Percentiles rank a stretch among this genome's conserved stretches.
These are phyloP conservation scores for Cordyceps cicadae DNA, from an alignment of 2,329 filamentous ascomycete genomes.

Conservation along the genomic window DNA sequence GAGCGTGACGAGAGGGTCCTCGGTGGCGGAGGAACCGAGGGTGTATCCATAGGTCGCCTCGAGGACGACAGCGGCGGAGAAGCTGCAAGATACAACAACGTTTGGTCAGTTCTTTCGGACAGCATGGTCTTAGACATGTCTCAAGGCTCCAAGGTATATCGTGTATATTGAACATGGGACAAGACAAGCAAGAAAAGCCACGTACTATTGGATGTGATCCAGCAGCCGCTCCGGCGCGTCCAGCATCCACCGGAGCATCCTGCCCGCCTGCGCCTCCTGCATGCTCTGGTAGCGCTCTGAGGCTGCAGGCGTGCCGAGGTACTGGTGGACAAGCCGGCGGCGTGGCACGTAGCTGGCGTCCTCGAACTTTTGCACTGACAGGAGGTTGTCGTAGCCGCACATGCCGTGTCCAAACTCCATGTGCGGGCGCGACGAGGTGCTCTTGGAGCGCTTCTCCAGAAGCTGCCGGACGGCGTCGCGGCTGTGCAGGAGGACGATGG, in stretches of 20 bases:
- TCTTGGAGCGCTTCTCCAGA: constrained; percentile 25
- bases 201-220: constrained; percentile 14
- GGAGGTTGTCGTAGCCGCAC: constrained; percentile 20
- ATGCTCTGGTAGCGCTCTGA: constrained; percentile 14
- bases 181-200: background rate
- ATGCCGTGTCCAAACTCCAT: constrained; percentile 21
- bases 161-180: background rate
- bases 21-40: constrained; percentile 12
- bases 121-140: background rate
- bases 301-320: constrained; percentile 21
- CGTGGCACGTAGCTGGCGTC: constrained; percentile 15
- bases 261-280: constrained; percentile 11
- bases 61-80: constrained; percentile 12
- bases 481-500: constrained; percentile 32
- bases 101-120: background rate
- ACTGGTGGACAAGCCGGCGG: constrained; percentile 21
- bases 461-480: constrained; percentile 26
- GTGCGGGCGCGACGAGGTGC: constrained; percentile 20
- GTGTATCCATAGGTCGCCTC: constrained; percentile 16
- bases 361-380: constrained; percentile 18
- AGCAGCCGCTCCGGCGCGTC: constrained; percentile 10
- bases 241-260: constrained; percentile 11
- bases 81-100: constrained; percentile 5
- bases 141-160: background rate
- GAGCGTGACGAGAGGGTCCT: constrained; percentile 15